Percentiles rank a stretch among this genome's conserved stretches.
phyloP scores from a whole-genome alignment of 2,329 filamentous ascomycete genomes.

The Pseudogymnoascus sp. region DNA sequence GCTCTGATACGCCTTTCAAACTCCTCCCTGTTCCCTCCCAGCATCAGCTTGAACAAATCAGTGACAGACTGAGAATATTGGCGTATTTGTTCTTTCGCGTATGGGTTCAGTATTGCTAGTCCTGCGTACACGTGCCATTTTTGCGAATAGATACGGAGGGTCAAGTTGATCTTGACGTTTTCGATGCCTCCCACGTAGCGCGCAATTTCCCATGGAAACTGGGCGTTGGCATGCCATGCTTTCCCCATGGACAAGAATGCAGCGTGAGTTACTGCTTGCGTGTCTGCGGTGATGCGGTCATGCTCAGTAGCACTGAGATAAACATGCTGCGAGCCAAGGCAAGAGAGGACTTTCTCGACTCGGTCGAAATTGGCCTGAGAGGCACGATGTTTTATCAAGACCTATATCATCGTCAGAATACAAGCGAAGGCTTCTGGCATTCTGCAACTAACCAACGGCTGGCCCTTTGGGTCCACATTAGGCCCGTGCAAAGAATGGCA shows the following conservation, averaged over 20 bases:
- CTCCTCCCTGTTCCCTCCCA: conserved; percentile 71
- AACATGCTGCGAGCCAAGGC: conserved; percentile 78
- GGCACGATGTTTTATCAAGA: conserved; percentile 85
- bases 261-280: conserved; percentile 94
- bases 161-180: conserved; percentile 99
- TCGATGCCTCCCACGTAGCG: conserved; percentile 96
- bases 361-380: conserved; percentile 67
- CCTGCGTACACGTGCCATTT: conserved; percentile 99
- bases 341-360: conserved; percentile 73
- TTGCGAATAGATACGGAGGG: conserved; percentile 91
- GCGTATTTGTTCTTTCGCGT: conserved; percentile 82
- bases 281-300: conserved; percentile 96
- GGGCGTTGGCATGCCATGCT: conserved; percentile 88
- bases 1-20: conserved; percentile 67
- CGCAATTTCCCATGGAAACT: conserved; percentile 96
- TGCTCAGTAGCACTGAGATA: conserved; percentile 80
- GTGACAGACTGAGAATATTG: conserved; percentile 92
- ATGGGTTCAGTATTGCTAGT: conserved; percentile 91
- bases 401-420: conserved; percentile 32
- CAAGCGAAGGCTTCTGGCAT: neutral
- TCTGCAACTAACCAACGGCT: conserved; percentile 61
- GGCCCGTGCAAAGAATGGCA: conserved; percentile 96
- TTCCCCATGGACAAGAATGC: conserved; percentile 97
- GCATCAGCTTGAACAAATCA: conserved; percentile 93
- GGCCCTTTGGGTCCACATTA: conserved; percentile 75